Conservation (phyloP, 139 green algal species). For the Auxenochlorella protothecoides region DNA sequence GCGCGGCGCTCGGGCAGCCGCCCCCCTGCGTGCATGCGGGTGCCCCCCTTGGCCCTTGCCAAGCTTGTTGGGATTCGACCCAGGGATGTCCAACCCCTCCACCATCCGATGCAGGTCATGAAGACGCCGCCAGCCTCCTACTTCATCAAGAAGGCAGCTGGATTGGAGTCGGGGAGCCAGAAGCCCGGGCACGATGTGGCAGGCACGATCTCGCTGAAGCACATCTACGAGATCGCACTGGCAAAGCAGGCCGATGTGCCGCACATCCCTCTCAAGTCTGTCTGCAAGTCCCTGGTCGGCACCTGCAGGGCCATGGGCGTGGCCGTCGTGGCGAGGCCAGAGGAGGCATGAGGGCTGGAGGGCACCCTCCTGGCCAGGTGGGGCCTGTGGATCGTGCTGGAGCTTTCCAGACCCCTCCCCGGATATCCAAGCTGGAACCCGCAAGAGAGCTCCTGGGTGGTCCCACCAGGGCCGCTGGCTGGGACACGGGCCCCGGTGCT, state of each 20-base stretch:
- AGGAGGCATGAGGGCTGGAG: constrained; percentile 25
- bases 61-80: background rate
- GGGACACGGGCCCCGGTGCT: no score
- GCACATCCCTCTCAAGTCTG: constrained; percentile 52
- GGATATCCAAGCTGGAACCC: no score
- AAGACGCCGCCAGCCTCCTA: constrained; percentile 75
- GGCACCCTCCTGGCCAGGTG: no score
- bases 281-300: constrained; percentile 65
- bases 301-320: constrained; percentile 87
- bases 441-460: no score
- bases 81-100: background rate
- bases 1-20: no score
- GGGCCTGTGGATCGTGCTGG: no score
- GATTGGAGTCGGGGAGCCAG: constrained; percentile 49
- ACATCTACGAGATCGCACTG: constrained; percentile 86
- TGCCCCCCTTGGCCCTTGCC: background rate
- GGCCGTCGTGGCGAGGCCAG: constrained; percentile 52
- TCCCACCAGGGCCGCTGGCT: no score
- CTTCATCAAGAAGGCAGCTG: constrained; percentile 78
- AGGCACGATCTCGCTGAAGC: constrained; percentile 73
- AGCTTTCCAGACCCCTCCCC: no score
- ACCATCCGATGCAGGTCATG: constrained; percentile 30
- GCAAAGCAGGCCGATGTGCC: constrained; percentile 74
- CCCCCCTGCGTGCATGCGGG: no score
- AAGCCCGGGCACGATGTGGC: constrained; percentile 67